Base-by-base conservation (phyloP, 495 filamentous ascomycete genomes). In the Aspergillus asperescens region DNA sequence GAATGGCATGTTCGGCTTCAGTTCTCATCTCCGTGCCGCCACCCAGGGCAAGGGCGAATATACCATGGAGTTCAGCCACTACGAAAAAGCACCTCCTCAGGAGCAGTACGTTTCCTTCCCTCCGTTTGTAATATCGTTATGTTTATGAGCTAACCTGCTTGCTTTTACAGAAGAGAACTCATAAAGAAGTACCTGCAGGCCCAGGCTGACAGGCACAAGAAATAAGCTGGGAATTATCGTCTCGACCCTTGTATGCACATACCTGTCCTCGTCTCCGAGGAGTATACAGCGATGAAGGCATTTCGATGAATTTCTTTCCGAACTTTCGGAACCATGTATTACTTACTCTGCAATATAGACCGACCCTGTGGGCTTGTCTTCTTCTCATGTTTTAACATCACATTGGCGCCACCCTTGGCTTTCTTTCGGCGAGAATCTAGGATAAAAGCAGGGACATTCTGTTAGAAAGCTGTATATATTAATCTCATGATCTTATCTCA, bases 41-140 rank as follows among this genome's bases (percentile, higher is more conserved):
- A 96, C 92, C 8, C 94, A 99, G 75, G 94, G 93, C 47, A 99
- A 99, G 79, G 94, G 94, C 58, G 94, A 99, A 76, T 99, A 96
- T 62, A 85, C 79, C 55, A 99, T 99, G 94, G 94, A 99, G 76
- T 99, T 97, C 69, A 89, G 85, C 65, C 91, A 97, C 73, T 97
- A 99, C 66, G 82, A 84, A 50, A 77, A 88, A 48, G 88, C 92
- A 57, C 87, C 90, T 43, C 81, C 83, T 53, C 92, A 96, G 61
- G 64, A 96, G 68, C 94, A 99, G 86, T 88, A 83, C 64, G 84
- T 81, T 60, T 58, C 53, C 29, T n/a, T 23, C 12, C 19, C n/a
- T 10, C 35, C 5, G 15, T 25, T 31, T 22, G 25, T n/a, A 45
- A n/a, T 27, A 24, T 24, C 1, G 2, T 22, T 15, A 19, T 18